Conservation (phyloP, 768 basidiomycete species). For the Mycena olivaceomarginata region DNA sequence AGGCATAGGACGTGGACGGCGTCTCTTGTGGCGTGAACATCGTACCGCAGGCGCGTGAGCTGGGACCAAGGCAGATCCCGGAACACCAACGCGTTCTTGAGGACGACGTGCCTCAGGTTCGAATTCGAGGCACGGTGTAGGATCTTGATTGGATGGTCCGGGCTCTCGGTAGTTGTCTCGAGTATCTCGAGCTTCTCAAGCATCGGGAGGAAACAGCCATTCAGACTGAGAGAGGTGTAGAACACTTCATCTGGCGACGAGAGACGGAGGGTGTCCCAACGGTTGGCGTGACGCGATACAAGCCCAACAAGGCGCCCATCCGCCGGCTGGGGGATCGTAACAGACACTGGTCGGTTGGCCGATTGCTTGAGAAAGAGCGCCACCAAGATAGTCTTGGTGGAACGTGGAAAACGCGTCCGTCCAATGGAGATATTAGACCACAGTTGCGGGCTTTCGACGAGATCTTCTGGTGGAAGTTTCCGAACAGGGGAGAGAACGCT, state of each 20-base stretch:
- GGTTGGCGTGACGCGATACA: slow-evolving; percentile 1
- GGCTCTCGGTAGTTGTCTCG: background rate
- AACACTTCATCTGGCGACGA: background rate
- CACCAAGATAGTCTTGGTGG: slow-evolving; percentile 12
- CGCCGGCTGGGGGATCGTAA: slow-evolving; percentile 23
- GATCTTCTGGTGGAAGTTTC: slow-evolving; percentile 36
- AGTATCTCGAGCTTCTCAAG: slow-evolving; percentile 37
- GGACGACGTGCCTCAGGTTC: slow-evolving; percentile 21
- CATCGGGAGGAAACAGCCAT: background rate
- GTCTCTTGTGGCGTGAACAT: background rate
- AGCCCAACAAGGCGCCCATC: slow-evolving; percentile 11
- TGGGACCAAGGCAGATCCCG: slow-evolving; percentile 39
- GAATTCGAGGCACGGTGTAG: slow-evolving; percentile 19
- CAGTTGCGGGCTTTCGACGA: slow-evolving; percentile 24
- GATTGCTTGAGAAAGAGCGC: slow-evolving; percentile 42
- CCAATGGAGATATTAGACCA: slow-evolving; percentile 41
- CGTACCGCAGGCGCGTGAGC: slow-evolving; percentile 38
- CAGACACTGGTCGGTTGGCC: background rate
- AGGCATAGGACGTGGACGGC: slow-evolving; percentile 16
- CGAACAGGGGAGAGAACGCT: slow-evolving; percentile 37
- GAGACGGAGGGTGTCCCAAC: slow-evolving; percentile 30
- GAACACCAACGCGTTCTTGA: slow-evolving; percentile 11
- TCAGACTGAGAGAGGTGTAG: slow-evolving; percentile 24
- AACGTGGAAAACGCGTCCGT: slow-evolving; percentile 31
- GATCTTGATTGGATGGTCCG: background rate